These are phyloP conservation scores for Cladosporium halotolerans DNA, from an alignment of 2,329 filamentous ascomycete genomes.

Conservation along the genomic window DNA sequence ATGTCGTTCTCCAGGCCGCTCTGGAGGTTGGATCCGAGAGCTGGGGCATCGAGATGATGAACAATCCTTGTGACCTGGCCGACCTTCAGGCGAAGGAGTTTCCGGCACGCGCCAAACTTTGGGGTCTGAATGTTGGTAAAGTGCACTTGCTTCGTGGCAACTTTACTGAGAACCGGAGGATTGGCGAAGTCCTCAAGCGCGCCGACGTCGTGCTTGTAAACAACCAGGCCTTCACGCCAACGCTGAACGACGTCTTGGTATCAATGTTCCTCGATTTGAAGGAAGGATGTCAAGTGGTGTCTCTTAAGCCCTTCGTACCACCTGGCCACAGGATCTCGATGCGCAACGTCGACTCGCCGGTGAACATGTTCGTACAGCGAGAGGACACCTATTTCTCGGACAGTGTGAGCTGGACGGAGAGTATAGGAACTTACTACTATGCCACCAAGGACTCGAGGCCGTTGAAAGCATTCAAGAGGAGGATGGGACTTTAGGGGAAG, in stretches of 20 bases:
- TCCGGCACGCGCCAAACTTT: constrained; percentile 73
- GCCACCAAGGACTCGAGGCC: constrained; percentile 66
- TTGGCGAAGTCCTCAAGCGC: constrained; percentile 66
- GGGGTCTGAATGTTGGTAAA: constrained; percentile 75
- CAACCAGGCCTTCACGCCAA: constrained; percentile 90
- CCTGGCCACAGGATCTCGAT: constrained; percentile 67
- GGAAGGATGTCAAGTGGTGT: constrained; percentile 81
- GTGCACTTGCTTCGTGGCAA: constrained; percentile 78
- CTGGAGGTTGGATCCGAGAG: constrained; percentile 89
- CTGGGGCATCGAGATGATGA: constrained; percentile 96
- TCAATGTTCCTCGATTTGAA: constrained; percentile 92
- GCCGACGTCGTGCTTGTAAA: constrained; percentile 97
- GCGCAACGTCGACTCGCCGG: constrained; percentile 71
- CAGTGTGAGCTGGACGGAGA: constrained; percentile 84
- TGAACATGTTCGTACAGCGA: constrained; percentile 73
- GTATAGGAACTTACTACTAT: constrained; percentile 79
- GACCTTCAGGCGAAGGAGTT: constrained; percentile 79
- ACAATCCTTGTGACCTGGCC: constrained; percentile 77
- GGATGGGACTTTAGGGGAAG: constrained; percentile 17
- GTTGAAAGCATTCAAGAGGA: constrained; percentile 43
- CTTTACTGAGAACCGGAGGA: constrained; percentile 67
- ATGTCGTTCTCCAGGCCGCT: constrained; percentile 89
- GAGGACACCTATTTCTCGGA: constrained; percentile 61
- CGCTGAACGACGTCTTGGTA: constrained; percentile 76
- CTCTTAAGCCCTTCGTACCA: constrained; percentile 84